Percentiles rank a stretch among this genome's conserved stretches.
These are phyloP conservation scores for Blastomyces silverae DNA, from an alignment of 2,329 filamentous ascomycete species.

Conservation along the genomic window DNA sequence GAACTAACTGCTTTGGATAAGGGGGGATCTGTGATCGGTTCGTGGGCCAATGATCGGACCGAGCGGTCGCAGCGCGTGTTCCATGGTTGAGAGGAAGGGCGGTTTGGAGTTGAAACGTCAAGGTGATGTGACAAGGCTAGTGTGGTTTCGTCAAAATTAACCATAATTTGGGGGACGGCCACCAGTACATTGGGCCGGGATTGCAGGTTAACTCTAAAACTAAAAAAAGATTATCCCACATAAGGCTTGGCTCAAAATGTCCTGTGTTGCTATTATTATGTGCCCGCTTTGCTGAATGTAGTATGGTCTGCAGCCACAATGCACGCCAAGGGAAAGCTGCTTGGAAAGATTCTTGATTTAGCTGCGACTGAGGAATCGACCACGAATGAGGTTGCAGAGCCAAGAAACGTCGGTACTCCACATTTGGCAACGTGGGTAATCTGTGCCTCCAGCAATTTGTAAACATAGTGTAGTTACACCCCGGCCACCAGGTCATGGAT, in stretches of 20 bases:
- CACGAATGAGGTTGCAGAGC: neutral
- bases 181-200: neutral
- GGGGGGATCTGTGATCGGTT: neutral
- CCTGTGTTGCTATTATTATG: constrained; percentile 12
- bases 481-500: neutral
- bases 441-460: neutral
- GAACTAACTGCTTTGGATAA: constrained; percentile 5
- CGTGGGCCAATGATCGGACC: constrained; percentile 4
- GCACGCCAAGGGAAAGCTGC: neutral
- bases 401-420: neutral
- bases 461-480: neutral
- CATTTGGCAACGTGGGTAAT: constrained; percentile 9
- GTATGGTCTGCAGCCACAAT: neutral
- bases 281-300: neutral
- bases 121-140: neutral
- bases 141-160: constrained; percentile 9
- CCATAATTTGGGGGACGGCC: neutral
- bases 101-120: constrained; percentile 6
- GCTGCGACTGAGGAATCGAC: neutral
- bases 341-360: neutral
- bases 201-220: constrained; percentile 8
- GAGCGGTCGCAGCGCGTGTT: neutral
- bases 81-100: neutral
- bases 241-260: neutral
- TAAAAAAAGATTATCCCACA: constrained; percentile 6